Conservation (phyloP, 371 early-diverging fungal species). For the Caulochytrium protostelioides region DNA sequence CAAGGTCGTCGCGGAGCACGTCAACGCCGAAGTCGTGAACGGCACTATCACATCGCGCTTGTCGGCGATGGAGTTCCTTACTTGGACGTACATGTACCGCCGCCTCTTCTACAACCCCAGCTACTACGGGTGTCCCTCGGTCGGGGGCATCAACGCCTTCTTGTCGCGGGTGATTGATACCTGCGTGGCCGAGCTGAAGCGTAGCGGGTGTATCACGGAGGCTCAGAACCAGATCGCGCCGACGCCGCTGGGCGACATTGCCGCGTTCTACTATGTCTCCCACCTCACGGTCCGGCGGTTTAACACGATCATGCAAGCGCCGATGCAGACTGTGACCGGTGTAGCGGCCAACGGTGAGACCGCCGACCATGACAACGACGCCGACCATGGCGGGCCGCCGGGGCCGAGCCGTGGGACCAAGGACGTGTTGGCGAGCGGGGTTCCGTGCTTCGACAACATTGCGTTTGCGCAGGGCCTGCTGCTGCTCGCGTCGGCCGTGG, state of each 20-base stretch:
- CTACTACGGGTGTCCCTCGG: conserved; percentile 67
- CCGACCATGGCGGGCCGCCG: conserved; percentile 36
- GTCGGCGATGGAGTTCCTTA: conserved; percentile 79
- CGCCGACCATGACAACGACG: conserved; percentile 4
- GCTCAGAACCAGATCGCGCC: conserved; percentile 28
- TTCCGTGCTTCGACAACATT: conserved; percentile 57
- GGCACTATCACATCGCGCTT: conserved; percentile 65
- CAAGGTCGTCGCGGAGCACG: conserved; percentile 46
- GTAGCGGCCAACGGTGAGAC: background rate
- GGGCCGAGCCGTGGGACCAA: too few species aligned
- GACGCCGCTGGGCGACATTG: conserved; percentile 53
- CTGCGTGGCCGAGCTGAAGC: conserved; percentile 38
- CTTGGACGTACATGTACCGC: conserved; percentile 85
- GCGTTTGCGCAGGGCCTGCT: conserved; percentile 2
- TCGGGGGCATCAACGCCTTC: conserved; percentile 40
- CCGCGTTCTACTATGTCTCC: conserved; percentile 69
- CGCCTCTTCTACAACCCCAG: conserved; percentile 67
- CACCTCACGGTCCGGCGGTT: conserved; percentile 55
- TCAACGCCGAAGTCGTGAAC: conserved; percentile 76
- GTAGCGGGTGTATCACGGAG: conserved; percentile 44
- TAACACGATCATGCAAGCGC: conserved; percentile 10
- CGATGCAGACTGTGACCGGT: conserved; percentile 5
- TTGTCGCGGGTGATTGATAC: conserved; percentile 52
- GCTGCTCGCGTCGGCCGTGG: background rate
- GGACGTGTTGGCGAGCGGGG: conserved; percentile 58